phyloP scores from a whole-genome alignment of 202 grass and related monocot species.

The Saccharum hybrid region DNA sequence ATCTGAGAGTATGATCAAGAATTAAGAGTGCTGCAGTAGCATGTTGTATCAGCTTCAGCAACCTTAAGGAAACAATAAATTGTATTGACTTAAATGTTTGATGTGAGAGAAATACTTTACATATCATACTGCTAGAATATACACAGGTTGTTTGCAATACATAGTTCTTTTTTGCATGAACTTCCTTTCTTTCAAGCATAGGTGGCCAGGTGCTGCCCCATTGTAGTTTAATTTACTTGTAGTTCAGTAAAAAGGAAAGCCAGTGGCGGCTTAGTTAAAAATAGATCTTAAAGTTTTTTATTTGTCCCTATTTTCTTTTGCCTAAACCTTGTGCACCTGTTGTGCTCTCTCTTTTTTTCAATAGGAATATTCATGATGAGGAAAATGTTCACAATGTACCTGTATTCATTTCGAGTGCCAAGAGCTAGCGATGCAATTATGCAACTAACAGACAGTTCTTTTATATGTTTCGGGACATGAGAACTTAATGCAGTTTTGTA shows the following conservation, averaged over 20 bases:
- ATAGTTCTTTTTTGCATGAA: neutral
- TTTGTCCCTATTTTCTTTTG: neutral
- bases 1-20: too few species aligned
- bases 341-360: slow-evolving; percentile 26
- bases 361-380: neutral
- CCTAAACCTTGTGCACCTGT: slow-evolving; percentile 16
- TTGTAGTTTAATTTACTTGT: too few species aligned
- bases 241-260: neutral
- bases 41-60: too few species aligned
- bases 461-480: too few species aligned
- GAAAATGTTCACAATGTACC: too few species aligned
- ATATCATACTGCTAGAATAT: neutral
- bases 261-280: neutral
- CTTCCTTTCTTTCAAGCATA: neutral
- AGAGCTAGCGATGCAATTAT: neutral
- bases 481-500: too few species aligned
- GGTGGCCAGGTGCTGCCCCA: too few species aligned
- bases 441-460: too few species aligned
- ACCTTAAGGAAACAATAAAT: too few species aligned
- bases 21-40: too few species aligned
- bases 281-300: neutral
- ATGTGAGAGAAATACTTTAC: too few species aligned
- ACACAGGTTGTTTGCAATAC: neutral
- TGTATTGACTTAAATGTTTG: too few species aligned
- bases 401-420: slow-evolving; percentile 17